These are phyloP conservation scores for Candida alai DNA, from an alignment of 805 yeast species.

Conservation along the genomic window DNA sequence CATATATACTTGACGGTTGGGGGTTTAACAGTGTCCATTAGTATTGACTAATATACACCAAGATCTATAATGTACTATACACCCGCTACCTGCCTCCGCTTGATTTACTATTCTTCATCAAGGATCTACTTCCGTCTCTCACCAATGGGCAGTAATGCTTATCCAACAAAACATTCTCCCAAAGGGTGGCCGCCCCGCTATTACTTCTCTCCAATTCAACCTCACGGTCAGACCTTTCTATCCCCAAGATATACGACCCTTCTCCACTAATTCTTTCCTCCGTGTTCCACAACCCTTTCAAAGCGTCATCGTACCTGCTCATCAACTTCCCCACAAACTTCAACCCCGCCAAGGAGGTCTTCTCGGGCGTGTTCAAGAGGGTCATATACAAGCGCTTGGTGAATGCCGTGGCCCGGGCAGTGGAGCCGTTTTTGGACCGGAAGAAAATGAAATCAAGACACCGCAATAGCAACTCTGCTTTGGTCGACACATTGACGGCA, in stretches of 20 bases:
- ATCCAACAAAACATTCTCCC: constrained; percentile 80
- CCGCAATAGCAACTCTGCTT: constrained; percentile 75
- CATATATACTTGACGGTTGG: too few species aligned
- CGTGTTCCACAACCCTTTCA: constrained; percentile 75
- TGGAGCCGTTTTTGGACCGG: constrained; percentile 64
- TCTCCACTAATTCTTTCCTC: constrained; percentile 89
- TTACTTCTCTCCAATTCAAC: constrained; percentile 70
- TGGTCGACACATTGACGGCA: constrained; percentile 81
- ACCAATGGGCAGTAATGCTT: constrained; percentile 83
- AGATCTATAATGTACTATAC: background rate
- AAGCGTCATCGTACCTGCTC: constrained; percentile 62
- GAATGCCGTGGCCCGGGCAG: constrained; percentile 71
- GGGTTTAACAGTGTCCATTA: too few species aligned
- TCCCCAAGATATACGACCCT: constrained; percentile 48
- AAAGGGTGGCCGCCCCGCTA: constrained; percentile 82
- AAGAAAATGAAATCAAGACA: constrained; percentile 81
- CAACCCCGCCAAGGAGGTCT: constrained; percentile 71
- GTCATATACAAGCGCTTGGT: constrained; percentile 72
- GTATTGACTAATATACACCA: background rate
- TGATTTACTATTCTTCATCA: constrained; percentile 35
- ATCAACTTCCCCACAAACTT: constrained; percentile 75
- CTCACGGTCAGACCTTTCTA: constrained; percentile 39
- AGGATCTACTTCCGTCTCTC: constrained; percentile 54
- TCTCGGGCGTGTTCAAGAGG: constrained; percentile 78
- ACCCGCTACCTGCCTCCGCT: background rate